These are phyloP conservation scores for Vanrija pseudolonga DNA, from an alignment of 1,284 basidiomycete species.

Conservation along the genomic window DNA sequence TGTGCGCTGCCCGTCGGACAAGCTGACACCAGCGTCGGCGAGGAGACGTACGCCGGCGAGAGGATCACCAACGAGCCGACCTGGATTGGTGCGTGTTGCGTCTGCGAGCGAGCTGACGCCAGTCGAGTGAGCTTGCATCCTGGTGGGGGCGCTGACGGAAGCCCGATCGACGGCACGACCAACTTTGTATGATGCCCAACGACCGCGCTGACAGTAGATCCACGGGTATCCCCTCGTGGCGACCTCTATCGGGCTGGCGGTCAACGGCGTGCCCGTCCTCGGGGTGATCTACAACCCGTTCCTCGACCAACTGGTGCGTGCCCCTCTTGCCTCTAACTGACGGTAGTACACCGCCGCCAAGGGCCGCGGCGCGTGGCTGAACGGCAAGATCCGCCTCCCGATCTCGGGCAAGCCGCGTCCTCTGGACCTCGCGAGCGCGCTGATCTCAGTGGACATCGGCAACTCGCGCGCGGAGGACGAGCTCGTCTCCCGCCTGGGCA, in stretches of 20 bases:
- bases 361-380: conserved; percentile 74
- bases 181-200: conserved; percentile 64
- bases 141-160: conserved; percentile 1
- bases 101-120: conserved; percentile 5
- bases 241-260: conserved; percentile 85
- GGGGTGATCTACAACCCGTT: conserved; percentile 92
- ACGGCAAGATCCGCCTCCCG: conserved; percentile 56
- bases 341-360: conserved; percentile 66
- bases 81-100: conserved; percentile 63
- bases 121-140: conserved; percentile 1
- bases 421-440: conserved; percentile 42
- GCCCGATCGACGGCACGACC: conserved; percentile 59
- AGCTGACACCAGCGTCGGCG: conserved; percentile 61
- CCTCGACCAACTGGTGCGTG: conserved; percentile 66
- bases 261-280: conserved; percentile 72
- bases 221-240: conserved; percentile 73
- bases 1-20: conserved; percentile 55
- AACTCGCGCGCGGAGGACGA: neutral
- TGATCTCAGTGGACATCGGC: conserved; percentile 13
- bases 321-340: conserved; percentile 10
- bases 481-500: neutral
- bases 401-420: conserved; percentile 71
- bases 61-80: conserved; percentile 79
- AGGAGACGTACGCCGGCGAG: conserved; percentile 72
- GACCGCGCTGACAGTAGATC: conserved; percentile 13